Base-by-base conservation (phyloP, 2,329 filamentous ascomycete species). In the Aspergillus piperis region DNA sequence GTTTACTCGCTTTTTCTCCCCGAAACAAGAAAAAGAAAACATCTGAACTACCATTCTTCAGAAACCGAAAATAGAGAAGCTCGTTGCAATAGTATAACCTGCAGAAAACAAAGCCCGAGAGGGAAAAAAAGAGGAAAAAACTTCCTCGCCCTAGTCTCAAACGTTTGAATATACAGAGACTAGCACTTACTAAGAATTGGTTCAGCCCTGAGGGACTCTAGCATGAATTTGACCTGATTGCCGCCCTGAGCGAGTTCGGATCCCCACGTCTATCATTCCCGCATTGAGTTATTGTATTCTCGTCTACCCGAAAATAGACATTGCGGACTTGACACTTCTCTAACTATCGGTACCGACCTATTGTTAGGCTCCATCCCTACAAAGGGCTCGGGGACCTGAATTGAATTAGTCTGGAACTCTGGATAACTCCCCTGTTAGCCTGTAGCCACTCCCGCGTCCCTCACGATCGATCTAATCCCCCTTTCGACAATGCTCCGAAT, bases 401-500 rank as follows among this genome's bases (percentile, higher is more conserved):
- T 36, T 36, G 39, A 10, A 39, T 3, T 19, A 52, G n/a, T 52
- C 3, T 19, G 27, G 27, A 38, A 30, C 27, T 36, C 32, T 36
- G 32, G 32, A 36, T 36, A 15, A 5, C 11, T 13, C 50, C 17
- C 7, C 10, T 11, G 15, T 27, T 30, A 51, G 11, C n/a, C 30
- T 21, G 8, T n/a, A 44, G 21, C 38, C 52, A 27, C 51, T n/a
- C 51, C 23, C 36, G 21, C 42, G 25, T 23, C 52, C 25, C 39
- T 21, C 3, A 44, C 41, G 39, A 55, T 41, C 39, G 27, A 21
- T 55, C 53, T 55, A 55, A 19, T 23, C 53, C 53, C 52, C 36
- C 53, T 55, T 55, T 44, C 42, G 53, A 42, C 27, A 55, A 55
- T 55, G 53, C 53, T 36, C 53, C 53, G 53, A 55, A 55, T 55